These are phyloP conservation scores for Verticillium alfalfae DNA, from an alignment of 2,329 filamentous ascomycete genomes.

Conservation along the genomic window DNA sequence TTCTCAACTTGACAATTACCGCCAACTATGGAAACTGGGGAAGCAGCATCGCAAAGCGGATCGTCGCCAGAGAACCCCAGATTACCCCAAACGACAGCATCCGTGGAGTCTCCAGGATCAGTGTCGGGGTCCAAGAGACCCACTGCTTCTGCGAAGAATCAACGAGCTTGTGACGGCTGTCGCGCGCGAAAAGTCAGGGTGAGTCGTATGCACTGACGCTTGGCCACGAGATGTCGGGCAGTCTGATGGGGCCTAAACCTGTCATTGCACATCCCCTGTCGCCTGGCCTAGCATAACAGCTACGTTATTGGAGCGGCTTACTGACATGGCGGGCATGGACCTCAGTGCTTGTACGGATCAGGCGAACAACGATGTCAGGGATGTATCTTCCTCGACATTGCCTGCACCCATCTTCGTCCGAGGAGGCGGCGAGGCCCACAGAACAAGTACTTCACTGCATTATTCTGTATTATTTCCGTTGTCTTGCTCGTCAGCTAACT, in stretches of 20 bases:
- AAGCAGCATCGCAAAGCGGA: constrained; percentile 6
- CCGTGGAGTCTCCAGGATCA: not conserved
- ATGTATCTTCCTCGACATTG: constrained; percentile 16
- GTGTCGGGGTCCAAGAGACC: not conserved
- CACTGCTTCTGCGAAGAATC: constrained; percentile 7
- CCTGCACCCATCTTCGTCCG: constrained; percentile 19
- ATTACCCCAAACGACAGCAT: not conserved
- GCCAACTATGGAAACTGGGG: not conserved
- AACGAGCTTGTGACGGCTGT: constrained; percentile 23
- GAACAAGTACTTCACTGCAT: constrained; percentile 13
- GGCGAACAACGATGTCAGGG: constrained; percentile 12
- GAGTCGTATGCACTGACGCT: not conserved
- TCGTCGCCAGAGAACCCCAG: not conserved
- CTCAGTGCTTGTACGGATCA: constrained; percentile 13
- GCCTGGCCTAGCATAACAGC: not conserved
- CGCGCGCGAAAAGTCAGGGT: constrained; percentile 21
- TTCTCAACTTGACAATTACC: not conserved
- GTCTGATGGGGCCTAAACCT: not conserved
- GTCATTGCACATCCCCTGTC: not conserved
- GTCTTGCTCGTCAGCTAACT: not conserved
- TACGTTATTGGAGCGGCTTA: not conserved
- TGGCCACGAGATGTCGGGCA: not conserved
- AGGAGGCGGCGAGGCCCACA: constrained; percentile 18
- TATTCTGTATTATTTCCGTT: not conserved
- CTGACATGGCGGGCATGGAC: not conserved